These are phyloP conservation scores for Leishmania guyanensis DNA, from an alignment of 208 protist species.

Conservation along the genomic window DNA sequence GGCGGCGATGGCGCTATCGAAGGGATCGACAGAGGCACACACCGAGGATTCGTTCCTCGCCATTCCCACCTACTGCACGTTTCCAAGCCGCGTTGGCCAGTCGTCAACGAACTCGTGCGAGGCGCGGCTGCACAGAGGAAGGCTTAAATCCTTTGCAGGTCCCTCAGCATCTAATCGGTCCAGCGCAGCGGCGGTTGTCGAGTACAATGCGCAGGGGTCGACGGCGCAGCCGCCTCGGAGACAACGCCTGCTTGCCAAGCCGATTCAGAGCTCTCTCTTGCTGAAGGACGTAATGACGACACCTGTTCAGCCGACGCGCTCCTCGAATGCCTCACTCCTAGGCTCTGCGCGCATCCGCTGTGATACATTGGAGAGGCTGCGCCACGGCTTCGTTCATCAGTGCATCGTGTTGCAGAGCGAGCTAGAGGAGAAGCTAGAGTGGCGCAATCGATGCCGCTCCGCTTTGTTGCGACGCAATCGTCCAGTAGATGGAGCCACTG, in stretches of 20 bases:
- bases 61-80: conserved; percentile 9
- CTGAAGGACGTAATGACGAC: conserved; percentile 29
- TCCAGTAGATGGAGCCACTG: neutral
- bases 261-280: conserved; percentile 53
- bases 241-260: conserved; percentile 28
- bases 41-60: neutral
- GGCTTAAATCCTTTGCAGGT: neutral
- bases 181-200: neutral
- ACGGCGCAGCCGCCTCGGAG: neutral
- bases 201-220: neutral
- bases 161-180: neutral
- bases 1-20: neutral
- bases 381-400: conserved; percentile 63
- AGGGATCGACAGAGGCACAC: neutral
- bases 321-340: neutral
- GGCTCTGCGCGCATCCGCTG: conserved; percentile 8
- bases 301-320: neutral
- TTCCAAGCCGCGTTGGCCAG: neutral
- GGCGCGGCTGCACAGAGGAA: conserved; percentile 23
- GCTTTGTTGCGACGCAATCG: conserved; percentile 36
- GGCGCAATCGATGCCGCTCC: conserved; percentile 45
- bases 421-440: conserved; percentile 55
- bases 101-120: conserved; percentile 4
- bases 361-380: conserved; percentile 32
- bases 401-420: conserved; percentile 52